Evolutionary conservation across 331 rosid species (phyloP).

Genomic region (Spiraea crenata): DNA sequence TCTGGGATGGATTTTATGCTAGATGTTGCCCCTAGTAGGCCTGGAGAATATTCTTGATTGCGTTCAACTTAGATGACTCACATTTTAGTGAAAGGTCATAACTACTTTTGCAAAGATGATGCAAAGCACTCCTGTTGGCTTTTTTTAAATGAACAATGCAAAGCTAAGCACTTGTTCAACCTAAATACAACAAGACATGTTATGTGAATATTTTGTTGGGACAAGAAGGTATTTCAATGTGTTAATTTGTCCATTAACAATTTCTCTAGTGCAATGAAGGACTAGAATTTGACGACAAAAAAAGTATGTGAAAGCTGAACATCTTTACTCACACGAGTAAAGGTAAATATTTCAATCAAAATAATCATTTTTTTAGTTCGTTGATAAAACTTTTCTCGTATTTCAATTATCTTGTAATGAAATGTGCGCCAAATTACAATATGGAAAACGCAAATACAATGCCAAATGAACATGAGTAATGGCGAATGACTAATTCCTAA

Average conservation of each 20-base stretch:
- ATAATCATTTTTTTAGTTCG: too few relatives aligned
- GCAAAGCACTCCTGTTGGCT: neutral
- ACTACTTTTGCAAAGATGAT: neutral
- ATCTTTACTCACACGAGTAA: too few relatives aligned
- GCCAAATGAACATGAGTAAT: neutral
- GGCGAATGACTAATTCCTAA: slow-evolving; percentile 5
- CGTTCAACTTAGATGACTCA: neutral
- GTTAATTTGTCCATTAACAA: too few relatives aligned
- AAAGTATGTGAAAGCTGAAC: too few relatives aligned
- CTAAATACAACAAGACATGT: neutral
- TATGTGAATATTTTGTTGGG: neutral
- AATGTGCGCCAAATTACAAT: neutral
- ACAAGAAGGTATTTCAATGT: too few relatives aligned
- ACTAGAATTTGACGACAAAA: too few relatives aligned
- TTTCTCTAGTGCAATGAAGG: too few relatives aligned
- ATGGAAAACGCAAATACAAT: neutral
- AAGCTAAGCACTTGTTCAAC: too few relatives aligned
- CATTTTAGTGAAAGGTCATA: neutral
- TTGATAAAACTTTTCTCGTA: too few relatives aligned
- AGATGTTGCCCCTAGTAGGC: neutral
- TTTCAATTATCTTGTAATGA: too few relatives aligned
- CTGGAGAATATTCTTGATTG: neutral
- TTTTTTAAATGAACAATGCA: neutral
- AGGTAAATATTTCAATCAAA: too few relatives aligned
- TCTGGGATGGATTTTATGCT: neutral